These are phyloP conservation scores for Pichia rugopelliculosa DNA, from an alignment of 805 yeast genomes.

Conservation along the genomic window DNA sequence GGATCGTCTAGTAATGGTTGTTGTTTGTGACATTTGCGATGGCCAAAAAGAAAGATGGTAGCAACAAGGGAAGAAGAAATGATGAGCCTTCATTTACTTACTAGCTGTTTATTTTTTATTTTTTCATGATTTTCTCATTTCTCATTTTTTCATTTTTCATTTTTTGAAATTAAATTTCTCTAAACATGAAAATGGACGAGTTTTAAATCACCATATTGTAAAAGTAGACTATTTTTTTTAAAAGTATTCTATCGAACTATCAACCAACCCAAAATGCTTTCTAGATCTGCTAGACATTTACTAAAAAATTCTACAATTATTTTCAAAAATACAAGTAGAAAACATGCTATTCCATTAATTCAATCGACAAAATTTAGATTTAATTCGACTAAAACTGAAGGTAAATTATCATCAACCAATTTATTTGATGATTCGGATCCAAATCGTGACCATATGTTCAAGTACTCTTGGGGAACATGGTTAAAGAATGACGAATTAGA, in stretches of 20 bases:
- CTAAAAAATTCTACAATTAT: not conserved
- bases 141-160: not conserved
- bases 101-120: too few species aligned
- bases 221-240: too few species aligned
- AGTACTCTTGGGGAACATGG: conserved; percentile 96
- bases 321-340: not conserved
- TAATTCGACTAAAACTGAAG: not conserved
- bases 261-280: not conserved
- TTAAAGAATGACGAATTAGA: conserved; percentile 68
- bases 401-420: conserved; percentile 9
- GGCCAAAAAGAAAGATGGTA: not conserved
- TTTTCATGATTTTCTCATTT: not conserved
- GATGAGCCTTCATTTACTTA: not conserved
- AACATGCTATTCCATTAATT: not conserved
- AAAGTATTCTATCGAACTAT: too few species aligned
- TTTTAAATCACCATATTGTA: too few species aligned
- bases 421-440: conserved; percentile 13
- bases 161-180: not conserved
- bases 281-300: conserved; percentile 1
- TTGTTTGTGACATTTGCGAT: not conserved
- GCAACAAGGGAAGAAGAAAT: not conserved
- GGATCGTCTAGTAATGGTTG: conserved; percentile 10
- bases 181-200: not conserved
- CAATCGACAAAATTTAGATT: not conserved
- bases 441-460: conserved; percentile 43